Evolutionary conservation across 129 eudicot genomes (phyloP).

Genomic region (Dittrichia graveolens): DNA sequence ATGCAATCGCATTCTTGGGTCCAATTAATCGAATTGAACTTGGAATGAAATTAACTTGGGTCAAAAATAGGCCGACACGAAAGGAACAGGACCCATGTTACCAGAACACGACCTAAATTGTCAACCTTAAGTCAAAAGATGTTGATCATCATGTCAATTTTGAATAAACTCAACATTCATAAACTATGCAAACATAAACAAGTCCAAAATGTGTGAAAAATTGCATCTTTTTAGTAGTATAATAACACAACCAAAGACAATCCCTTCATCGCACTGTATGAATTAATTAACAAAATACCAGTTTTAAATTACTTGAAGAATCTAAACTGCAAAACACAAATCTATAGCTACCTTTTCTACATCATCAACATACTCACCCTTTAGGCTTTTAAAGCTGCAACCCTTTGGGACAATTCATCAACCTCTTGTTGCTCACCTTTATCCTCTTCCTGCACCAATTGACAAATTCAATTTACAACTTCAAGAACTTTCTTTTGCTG

Average conservation of each 20-base stretch:
- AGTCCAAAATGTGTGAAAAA: neutral
- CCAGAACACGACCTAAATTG: no score
- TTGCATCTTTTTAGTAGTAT: neutral
- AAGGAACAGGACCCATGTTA: no score
- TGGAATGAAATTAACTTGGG: no score
- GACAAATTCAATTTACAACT: neutral
- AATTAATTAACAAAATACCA: slow-evolving; percentile 3
- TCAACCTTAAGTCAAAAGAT: no score
- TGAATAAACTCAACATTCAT: no score
- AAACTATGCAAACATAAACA: neutral
- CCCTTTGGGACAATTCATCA: slow-evolving; percentile 55
- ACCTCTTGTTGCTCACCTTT: slow-evolving; percentile 55
- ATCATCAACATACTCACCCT: slow-evolving; percentile 2
- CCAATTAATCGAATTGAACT: no score
- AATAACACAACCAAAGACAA: neutral
- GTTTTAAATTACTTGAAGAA: neutral
- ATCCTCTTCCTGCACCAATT: slow-evolving; percentile 54
- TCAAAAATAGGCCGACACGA: no score
- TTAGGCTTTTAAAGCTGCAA: slow-evolving; percentile 51
- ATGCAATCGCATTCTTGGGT: no score
- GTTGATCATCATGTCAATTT: no score
- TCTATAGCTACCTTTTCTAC: slow-evolving; percentile 15
- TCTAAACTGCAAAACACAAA: slow-evolving; percentile 6
- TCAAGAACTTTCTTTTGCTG: neutral
- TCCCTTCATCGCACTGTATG: neutral